phyloP scores from a whole-genome alignment of 1,284 basidiomycete genomes.

The Ustilago nuda region DNA sequence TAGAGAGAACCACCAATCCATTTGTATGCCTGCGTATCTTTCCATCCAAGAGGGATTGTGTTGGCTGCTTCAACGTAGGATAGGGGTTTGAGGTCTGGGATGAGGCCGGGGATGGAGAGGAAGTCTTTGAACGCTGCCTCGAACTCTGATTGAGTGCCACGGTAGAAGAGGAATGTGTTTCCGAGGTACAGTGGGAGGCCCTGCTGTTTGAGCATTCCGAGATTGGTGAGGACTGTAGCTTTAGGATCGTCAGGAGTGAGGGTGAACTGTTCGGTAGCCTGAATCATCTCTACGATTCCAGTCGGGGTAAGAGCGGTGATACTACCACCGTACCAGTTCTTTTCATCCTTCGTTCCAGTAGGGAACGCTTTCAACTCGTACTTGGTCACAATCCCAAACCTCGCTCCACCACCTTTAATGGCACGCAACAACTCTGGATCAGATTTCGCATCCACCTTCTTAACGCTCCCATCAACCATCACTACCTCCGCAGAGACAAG shows the following conservation, averaged over 20 bases:
- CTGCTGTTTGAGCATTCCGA: conserved; percentile 26
- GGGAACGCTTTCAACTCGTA: conserved; percentile 32
- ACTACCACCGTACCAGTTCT: conserved; percentile 39
- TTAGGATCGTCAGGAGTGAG: conserved; percentile 28
- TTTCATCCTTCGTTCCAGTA: conserved; percentile 21
- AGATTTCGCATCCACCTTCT: conserved; percentile 1
- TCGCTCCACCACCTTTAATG: conserved; percentile 52
- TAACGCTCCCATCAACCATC: conserved; percentile 22
- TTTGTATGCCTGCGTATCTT: conserved; percentile 24
- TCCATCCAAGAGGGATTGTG: conserved; percentile 29
- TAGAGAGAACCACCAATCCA: conserved; percentile 40
- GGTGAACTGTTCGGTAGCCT: conserved; percentile 26
- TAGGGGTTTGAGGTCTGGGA: conserved; percentile 16
- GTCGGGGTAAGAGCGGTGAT: conserved; percentile 13
- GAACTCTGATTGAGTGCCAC: conserved; percentile 21
- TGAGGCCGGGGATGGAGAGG: conserved; percentile 22
- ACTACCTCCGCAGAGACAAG: conserved; percentile 32
- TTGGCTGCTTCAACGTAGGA: conserved; percentile 24
- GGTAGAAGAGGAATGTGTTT: conserved; percentile 27
- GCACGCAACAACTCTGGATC: conserved; percentile 34
- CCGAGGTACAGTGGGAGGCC: conserved; percentile 17
- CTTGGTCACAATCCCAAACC: conserved; percentile 51
- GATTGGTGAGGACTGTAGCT: conserved; percentile 30
- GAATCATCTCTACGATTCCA: conserved; percentile 17
- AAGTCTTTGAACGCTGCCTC: conserved; percentile 14